Percentiles rank a stretch among this genome's conserved stretches.
These are phyloP conservation scores for Rubroshorea leprosula DNA, from an alignment of 345 rosid species.

Conservation along the genomic window DNA sequence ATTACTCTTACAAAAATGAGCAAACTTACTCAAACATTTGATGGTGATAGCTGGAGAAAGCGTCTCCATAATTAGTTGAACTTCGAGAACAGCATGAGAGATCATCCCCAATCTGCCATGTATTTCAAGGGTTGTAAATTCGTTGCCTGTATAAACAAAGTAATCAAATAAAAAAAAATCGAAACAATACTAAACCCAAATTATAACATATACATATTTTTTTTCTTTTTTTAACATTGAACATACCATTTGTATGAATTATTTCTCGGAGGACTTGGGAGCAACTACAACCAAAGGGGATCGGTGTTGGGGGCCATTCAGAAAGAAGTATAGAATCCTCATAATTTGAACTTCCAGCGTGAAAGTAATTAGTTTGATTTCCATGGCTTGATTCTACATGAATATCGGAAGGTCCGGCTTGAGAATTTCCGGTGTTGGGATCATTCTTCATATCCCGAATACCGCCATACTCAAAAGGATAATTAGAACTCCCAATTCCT, in stretches of 20 bases:
- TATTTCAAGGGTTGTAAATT: conserved; percentile 41
- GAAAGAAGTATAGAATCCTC: background rate
- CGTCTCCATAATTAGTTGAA: background rate
- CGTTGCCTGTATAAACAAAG: conserved; percentile 18
- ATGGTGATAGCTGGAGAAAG: conserved; percentile 2
- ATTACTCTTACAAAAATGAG: no score
- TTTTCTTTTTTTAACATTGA: no score
- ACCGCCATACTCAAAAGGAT: background rate
- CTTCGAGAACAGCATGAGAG: conserved; percentile 41
- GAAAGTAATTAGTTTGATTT: background rate
- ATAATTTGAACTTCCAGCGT: background rate
- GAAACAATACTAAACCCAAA: no score
- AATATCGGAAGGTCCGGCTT: background rate
- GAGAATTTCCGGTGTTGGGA: background rate
- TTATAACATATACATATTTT: background rate
- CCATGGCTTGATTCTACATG: background rate
- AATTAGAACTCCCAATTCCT: background rate
- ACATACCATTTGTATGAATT: conserved; percentile 41
- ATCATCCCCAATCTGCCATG: conserved; percentile 50
- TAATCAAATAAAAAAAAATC: background rate
- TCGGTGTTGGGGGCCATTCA: conserved; percentile 23
- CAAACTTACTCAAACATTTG: conserved; percentile 48
- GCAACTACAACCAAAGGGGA: conserved; percentile 33
- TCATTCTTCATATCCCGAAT: no score
- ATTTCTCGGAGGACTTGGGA: conserved; percentile 46